These are phyloP conservation scores for Lipomyces chichibuensis DNA, from an alignment of 805 yeast genomes.

Conservation along the genomic window DNA sequence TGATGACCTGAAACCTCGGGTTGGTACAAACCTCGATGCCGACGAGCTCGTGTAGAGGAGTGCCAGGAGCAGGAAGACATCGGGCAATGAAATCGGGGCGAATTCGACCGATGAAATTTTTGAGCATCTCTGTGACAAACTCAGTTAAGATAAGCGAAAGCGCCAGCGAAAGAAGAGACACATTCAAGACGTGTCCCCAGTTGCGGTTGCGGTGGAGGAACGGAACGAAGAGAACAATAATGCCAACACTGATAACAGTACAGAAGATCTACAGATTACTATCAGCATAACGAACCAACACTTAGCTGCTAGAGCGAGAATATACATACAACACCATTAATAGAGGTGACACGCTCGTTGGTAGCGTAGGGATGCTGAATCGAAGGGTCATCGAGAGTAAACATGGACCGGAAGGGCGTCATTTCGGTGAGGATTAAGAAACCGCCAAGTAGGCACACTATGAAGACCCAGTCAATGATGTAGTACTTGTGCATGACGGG, in stretches of 20 bases:
- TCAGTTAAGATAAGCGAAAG: conserved; percentile 34
- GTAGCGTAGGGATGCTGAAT: conserved; percentile 83
- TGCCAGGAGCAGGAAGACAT: conserved; percentile 64
- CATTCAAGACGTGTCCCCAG: conserved; percentile 34
- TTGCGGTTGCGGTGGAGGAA: conserved; percentile 35
- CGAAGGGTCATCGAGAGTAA: conserved; percentile 72
- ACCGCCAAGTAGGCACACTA: conserved; percentile 28
- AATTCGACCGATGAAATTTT: conserved; percentile 85
- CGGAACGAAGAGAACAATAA: conserved; percentile 33
- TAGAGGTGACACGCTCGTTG: conserved; percentile 67
- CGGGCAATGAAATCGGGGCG: conserved; percentile 92
- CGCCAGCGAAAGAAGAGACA: conserved; percentile 34
- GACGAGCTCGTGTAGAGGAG: conserved; percentile 52
- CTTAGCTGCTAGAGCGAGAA: neutral
- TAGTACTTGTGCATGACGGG: conserved; percentile 25
- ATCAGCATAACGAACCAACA: neutral
- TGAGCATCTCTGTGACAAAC: conserved; percentile 70
- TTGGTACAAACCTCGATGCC: conserved; percentile 48
- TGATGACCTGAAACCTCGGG: conserved; percentile 41
- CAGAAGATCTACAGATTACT: conserved; percentile 15
- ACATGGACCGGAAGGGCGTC: conserved; percentile 44
- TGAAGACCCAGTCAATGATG: conserved; percentile 32
- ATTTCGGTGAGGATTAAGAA: conserved; percentile 32
- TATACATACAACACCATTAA: conserved; percentile 27
- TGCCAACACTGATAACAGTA: conserved; percentile 29